phyloP scores from a whole-genome alignment of 495 filamentous ascomycete species.

The Cudoniella acicularis region DNA sequence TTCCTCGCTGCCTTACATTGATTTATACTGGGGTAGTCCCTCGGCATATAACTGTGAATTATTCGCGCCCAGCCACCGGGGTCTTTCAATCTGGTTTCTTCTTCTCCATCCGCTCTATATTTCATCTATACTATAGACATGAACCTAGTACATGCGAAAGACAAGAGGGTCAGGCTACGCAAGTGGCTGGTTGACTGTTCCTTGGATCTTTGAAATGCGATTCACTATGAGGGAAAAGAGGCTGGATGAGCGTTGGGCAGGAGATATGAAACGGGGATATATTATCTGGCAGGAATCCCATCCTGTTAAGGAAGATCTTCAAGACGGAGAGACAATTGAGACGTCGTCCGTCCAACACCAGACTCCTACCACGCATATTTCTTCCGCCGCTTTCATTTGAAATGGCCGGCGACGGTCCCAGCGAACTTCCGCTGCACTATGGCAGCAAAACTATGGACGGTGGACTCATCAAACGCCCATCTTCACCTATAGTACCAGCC shows the following conservation, averaged over 20 bases:
- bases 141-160: constrained; percentile 1
- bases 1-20: constrained; percentile 12
- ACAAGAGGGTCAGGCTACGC: constrained; percentile 1
- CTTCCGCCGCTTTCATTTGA: constrained; percentile 3
- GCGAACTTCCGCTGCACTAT: constrained; percentile 12
- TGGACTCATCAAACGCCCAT: constrained; percentile 12
- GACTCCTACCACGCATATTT: not conserved
- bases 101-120: not conserved
- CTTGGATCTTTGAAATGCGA: not conserved
- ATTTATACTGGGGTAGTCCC: constrained; percentile 10
- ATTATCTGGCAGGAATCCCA: not conserved
- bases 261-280: not conserved
- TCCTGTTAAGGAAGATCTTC: not conserved
- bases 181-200: constrained; percentile 5
- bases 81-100: not conserved
- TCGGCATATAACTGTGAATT: not conserved
- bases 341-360: constrained; percentile 7
- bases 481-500: constrained; percentile 2
- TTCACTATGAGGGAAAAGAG: not conserved
- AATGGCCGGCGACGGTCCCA: constrained; percentile 14
- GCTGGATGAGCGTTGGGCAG: not conserved
- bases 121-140: constrained; percentile 4
- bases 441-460: constrained; percentile 14
- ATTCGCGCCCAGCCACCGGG: constrained; percentile 1
- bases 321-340: constrained; percentile 11